Base-by-base conservation (phyloP, 2,329 filamentous ascomycete genomes). In the Epichloe gansuensis region DNA sequence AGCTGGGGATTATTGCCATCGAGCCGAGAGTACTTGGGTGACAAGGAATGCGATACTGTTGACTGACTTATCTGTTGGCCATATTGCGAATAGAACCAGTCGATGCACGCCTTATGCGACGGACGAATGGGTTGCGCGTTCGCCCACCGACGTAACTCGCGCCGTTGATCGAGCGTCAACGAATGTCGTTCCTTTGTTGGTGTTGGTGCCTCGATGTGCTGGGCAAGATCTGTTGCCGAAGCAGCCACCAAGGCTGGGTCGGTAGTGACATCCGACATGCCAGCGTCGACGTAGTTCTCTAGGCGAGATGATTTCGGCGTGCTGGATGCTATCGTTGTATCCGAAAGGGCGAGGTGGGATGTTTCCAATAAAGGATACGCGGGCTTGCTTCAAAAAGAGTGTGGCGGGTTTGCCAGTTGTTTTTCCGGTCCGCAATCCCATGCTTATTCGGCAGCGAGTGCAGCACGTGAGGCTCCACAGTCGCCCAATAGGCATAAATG, bases 61-160 rank as follows among this genome's bases (percentile, higher is more conserved):
- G 77, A 81, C 64, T 82, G 78, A 61, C 76, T 80, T 60, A 82
- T 81, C 58, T 74, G 73, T 63, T 80, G 76, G 63, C 75, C 74
- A 61, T 78, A 82, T 62, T 80, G 72, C 51, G 63, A 62, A 57
- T 70, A 74, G 66, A 81, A 82, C 78, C 78, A 82, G 60, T 81
- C 77, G 60, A 81, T 81, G 68, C 78, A 81, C 36, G 75, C 72
- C 64, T 79, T 79, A 64, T 82, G 78, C 27, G 75, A 78, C 6
- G 78, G 78, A 2, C 78, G 74, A 27, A 75, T 71, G 13, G 73
- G 65, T 60, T 81, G 78, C 41, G 69, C 69, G 58, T 77, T 77
- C 25, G 78, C 78, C 78, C 78, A 82, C 56, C 75, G 71, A 25
- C 78, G 76, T 49, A 82, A 69, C 27, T 77, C 76, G 56, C 78